phyloP scores from a whole-genome alignment of 2,329 filamentous ascomycete species.

The Penicillium hordei region DNA sequence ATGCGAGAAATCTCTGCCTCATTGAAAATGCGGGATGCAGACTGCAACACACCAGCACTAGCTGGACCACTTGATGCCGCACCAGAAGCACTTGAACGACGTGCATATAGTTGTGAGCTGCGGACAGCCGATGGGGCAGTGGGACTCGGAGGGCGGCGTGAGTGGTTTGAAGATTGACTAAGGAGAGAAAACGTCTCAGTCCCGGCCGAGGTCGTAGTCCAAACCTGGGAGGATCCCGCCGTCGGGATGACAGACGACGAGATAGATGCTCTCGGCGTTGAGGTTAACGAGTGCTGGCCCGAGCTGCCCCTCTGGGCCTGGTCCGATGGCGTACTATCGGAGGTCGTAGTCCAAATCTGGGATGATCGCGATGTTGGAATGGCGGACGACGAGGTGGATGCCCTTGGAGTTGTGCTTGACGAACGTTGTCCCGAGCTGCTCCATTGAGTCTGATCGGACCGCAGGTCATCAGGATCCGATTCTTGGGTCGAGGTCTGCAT shows the following conservation, averaged over 20 bases:
- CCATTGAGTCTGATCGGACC: background rate
- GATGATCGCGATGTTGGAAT: conserved; percentile 13
- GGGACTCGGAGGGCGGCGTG: background rate
- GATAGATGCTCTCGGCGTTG: conserved; percentile 3
- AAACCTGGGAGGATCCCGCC: conserved; percentile 14
- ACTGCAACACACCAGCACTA: background rate
- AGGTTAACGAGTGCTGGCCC: conserved; percentile 2
- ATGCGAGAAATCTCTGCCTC: background rate
- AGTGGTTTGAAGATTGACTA: background rate
- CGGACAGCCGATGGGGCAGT: background rate
- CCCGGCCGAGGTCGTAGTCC: conserved; percentile 9
- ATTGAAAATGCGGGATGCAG: background rate
- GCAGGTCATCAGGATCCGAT: background rate
- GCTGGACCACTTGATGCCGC: conserved; percentile 12
- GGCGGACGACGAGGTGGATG: conserved; percentile 2
- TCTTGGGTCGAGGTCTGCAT: conserved; percentile 8
- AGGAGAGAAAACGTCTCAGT: conserved; percentile 1
- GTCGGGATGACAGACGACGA: background rate
- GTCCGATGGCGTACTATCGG: background rate
- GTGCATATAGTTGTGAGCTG: background rate
- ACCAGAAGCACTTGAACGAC: conserved; percentile 7
- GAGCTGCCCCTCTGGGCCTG: background rate
- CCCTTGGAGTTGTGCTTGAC: conserved; percentile 3
- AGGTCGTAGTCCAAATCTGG: conserved; percentile 14
- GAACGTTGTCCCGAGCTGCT: background rate